A percentile compares a stretch with the other conserved stretches of the same genome.
These are phyloP conservation scores for Ilyonectria destructans DNA, from an alignment of 2,329 filamentous ascomycete genomes.

Conservation along the genomic window DNA sequence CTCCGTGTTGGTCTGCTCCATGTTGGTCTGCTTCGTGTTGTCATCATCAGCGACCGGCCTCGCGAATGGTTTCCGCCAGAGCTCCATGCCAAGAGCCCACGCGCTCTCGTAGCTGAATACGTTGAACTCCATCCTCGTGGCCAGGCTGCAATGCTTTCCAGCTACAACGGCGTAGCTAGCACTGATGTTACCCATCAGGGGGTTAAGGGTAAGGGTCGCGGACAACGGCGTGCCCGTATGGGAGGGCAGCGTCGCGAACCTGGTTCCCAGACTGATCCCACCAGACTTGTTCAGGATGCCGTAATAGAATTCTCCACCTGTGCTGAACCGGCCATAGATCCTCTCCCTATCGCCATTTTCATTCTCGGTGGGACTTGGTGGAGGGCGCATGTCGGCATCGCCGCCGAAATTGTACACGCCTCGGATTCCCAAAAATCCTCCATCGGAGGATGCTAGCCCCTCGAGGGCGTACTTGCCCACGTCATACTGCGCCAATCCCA, in stretches of 20 bases:
- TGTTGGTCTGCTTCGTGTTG: conserved; percentile 18
- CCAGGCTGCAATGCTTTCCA: conserved; percentile 85
- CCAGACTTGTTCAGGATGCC: conserved; percentile 94
- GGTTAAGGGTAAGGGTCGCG: conserved; percentile 93
- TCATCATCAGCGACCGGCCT: conserved; percentile 58
- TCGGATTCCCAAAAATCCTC: conserved; percentile 87
- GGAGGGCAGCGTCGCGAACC: conserved; percentile 89
- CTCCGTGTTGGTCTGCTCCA: background rate
- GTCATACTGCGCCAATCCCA: conserved; percentile 86
- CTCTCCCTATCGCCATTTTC: conserved; percentile 67
- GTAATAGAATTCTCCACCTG: conserved; percentile 95
- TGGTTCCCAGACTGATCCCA: conserved; percentile 88
- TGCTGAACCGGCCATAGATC: conserved; percentile 87
- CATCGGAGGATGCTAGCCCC: conserved; percentile 93
- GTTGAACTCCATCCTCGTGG: conserved; percentile 96
- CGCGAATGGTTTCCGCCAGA: conserved; percentile 81
- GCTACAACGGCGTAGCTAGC: conserved; percentile 94
- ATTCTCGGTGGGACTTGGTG: conserved; percentile 37
- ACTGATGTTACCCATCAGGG: conserved; percentile 93
- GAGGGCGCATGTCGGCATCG: conserved; percentile 65
- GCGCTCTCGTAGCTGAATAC: conserved; percentile 98
- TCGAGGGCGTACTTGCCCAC: conserved; percentile 90
- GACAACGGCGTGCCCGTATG: conserved; percentile 92
- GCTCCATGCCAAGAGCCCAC: conserved; percentile 90
- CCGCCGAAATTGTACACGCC: conserved; percentile 96